Evolutionary conservation across 1,139 yeast genomes (phyloP), one percentile per base, ranked within the genome.

Genomic region (Saccharomyces uvarum): DNA sequence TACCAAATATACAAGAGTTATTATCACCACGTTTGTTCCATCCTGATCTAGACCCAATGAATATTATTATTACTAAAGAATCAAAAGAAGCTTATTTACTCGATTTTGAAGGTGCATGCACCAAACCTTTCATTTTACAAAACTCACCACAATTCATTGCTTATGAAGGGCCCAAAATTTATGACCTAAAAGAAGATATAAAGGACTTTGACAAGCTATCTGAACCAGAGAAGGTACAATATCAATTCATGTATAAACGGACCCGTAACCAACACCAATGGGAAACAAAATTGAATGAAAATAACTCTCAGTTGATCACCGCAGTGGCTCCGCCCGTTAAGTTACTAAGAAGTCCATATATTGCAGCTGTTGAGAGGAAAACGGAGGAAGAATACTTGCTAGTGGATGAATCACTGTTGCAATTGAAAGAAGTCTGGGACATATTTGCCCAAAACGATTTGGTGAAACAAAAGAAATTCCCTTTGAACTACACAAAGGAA

Each of bases 41-140:
- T 59, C 95, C 97, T 5, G 98, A 93, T 68, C 75, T 93, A 63
- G 95, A 89, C 69, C 98, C 99, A 31, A 77, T 90, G 79, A 93
- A 93, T 68, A 88, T 88, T 19, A 75, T 91, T 47, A 71, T 79
- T 26, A 72, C 75, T 19, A 76, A 74, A 16, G 74, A 73, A 14
- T 68, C 68, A 19, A 52, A 54, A n/a, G 59, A 56, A 11, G 76
- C 78, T 8, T 78, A 75, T 63, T 82, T 90, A 59, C 67, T 89
- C 53, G 98, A 93, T 71, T 86, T 89, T 67, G 98, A 93, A 72
- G 83, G 84, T 62, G 71, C 93, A 11, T 73, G 83, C 19, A 82
- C 89, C 61, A 86, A 88, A 68, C 98, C 99, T 51, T 86, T 87
- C 65, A 75, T 88, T 55, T 79, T 88, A 61, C 83, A 83, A 58